These are phyloP conservation scores for Aspergillus puulaauensis DNA, from an alignment of 2,329 filamentous ascomycete genomes.

Conservation along the genomic window DNA sequence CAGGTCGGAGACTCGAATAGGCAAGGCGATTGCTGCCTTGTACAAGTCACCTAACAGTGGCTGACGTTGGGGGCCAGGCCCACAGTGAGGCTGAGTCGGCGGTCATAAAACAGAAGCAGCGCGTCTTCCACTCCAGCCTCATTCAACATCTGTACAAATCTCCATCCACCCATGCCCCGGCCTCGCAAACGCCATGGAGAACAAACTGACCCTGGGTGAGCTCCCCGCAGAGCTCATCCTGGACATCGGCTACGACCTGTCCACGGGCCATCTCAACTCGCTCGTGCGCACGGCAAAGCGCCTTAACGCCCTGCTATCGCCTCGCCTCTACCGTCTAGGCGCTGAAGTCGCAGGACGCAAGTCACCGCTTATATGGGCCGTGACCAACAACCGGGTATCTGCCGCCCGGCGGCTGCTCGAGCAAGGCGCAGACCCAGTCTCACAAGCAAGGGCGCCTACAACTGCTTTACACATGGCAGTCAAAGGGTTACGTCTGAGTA, in stretches of 20 bases:
- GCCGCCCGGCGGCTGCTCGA: not conserved
- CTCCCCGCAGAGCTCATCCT: slow-evolving; percentile 5
- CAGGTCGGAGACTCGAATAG: too few species aligned
- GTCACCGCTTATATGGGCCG: not conserved
- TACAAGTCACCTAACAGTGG: too few species aligned
- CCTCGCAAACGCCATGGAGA: not conserved
- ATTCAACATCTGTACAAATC: too few species aligned
- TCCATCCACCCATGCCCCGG: too few species aligned
- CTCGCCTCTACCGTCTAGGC: not conserved
- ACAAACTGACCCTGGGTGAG: not conserved
- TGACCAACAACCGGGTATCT: not conserved
- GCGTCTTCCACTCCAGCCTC: too few species aligned
- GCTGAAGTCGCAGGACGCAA: not conserved
- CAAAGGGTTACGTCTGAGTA: not conserved
- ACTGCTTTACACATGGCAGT: not conserved
- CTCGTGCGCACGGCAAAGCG: slow-evolving; percentile 1
- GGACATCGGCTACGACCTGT: not conserved
- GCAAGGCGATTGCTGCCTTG: too few species aligned
- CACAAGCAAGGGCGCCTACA: not conserved
- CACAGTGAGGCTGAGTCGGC: too few species aligned
- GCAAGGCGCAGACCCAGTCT: not conserved
- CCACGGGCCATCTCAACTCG: not conserved
- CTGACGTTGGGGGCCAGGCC: too few species aligned
- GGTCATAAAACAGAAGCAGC: too few species aligned
- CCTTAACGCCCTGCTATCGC: not conserved